Evolutionary conservation across 805 yeast genomes (phyloP).

Genomic region (Monosporozyma servazzii): DNA sequence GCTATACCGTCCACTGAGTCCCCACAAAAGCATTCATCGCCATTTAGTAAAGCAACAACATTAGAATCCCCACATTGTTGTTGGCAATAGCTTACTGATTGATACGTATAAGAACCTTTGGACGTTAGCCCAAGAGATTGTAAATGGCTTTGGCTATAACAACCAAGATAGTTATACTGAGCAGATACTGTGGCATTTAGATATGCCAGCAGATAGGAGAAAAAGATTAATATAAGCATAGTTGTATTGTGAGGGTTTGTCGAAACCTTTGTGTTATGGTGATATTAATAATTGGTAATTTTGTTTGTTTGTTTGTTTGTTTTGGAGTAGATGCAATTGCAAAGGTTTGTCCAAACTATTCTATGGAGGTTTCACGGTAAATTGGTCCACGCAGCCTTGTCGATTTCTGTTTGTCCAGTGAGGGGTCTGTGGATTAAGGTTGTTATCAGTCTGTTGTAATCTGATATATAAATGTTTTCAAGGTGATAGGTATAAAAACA

Average conservation of each 20-base stretch:
- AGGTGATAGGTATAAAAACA: neutral
- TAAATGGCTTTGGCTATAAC: slow-evolving; percentile 27
- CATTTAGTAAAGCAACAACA: slow-evolving; percentile 44
- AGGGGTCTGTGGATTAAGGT: neutral
- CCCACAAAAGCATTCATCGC: slow-evolving; percentile 63
- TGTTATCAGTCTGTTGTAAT: neutral
- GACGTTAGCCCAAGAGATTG: slow-evolving; percentile 18
- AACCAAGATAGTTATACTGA: slow-evolving; percentile 27
- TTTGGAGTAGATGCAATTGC: neutral
- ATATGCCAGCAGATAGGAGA: neutral
- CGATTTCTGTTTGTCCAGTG: neutral
- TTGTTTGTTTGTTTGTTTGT: no score
- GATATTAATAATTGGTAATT: neutral
- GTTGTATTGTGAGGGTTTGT: neutral
- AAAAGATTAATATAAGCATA: neutral
- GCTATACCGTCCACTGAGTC: slow-evolving; percentile 36
- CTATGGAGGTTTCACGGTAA: neutral
- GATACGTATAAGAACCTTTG: slow-evolving; percentile 45
- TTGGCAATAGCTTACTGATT: slow-evolving; percentile 51
- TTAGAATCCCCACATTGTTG: slow-evolving; percentile 41
- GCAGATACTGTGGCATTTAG: neutral
- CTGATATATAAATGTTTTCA: neutral
- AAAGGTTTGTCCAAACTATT: neutral
- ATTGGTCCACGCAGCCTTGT: neutral
- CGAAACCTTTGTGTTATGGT: neutral